These are phyloP conservation scores for Cornus florida DNA, from an alignment of 148 eudicot genomes.

Conservation along the genomic window DNA sequence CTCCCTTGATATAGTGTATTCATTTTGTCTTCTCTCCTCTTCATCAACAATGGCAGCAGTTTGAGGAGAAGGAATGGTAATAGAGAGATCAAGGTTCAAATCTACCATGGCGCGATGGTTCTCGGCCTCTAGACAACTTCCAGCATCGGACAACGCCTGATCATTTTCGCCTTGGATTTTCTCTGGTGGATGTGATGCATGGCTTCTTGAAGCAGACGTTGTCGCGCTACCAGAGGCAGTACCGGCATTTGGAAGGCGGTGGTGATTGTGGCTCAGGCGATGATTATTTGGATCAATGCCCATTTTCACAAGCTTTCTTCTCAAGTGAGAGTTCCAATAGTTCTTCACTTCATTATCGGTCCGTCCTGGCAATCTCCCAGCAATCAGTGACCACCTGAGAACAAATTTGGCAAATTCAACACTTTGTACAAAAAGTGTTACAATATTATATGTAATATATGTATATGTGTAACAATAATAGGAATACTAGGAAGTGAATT, in stretches of 20 bases:
- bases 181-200: neutral
- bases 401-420: neutral
- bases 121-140: neutral
- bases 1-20: neutral
- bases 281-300: slow-evolving; percentile 42
- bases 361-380: slow-evolving; percentile 43
- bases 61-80: neutral
- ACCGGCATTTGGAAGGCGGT: neutral
- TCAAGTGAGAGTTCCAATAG: slow-evolving; percentile 40
- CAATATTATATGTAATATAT: neutral
- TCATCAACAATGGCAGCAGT: neutral
- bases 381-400: slow-evolving; percentile 40
- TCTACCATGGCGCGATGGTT: neutral
- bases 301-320: slow-evolving; percentile 28
- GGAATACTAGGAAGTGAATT: neutral
- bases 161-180: neutral
- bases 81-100: slow-evolving; percentile 9
- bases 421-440: neutral
- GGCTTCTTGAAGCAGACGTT: neutral
- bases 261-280: slow-evolving; percentile 10
- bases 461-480: neutral
- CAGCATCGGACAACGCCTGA: neutral
- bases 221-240: neutral
- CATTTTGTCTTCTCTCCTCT: neutral
- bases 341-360: slow-evolving; percentile 41